These are phyloP conservation scores for Lactarius evosmus DNA, from an alignment of 768 basidiomycete genomes.

Conservation along the genomic window DNA sequence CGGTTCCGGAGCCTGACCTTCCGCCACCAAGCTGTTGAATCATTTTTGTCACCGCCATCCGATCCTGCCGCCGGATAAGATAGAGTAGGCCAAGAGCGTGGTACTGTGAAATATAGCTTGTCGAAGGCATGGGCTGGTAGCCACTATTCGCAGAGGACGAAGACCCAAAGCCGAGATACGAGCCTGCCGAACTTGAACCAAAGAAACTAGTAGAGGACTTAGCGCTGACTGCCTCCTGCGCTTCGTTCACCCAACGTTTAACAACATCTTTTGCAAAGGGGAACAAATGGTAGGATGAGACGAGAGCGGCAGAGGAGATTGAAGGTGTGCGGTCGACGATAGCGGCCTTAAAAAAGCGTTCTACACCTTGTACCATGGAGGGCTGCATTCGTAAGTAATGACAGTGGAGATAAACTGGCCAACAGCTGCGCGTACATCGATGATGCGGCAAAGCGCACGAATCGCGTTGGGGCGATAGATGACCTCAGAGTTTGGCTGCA, in stretches of 20 bases:
- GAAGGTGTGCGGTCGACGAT: slow-evolving; percentile 96
- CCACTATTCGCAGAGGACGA: slow-evolving; percentile 48
- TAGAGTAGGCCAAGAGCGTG: slow-evolving; percentile 93
- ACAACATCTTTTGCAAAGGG: slow-evolving; percentile 93
- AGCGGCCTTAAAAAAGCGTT: slow-evolving; percentile 98
- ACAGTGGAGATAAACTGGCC: slow-evolving; percentile 15
- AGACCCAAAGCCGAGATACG: slow-evolving; percentile 70
- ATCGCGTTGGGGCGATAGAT: slow-evolving; percentile 98
- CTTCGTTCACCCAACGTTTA: slow-evolving; percentile 99
- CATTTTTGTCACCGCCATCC: slow-evolving; percentile 99
- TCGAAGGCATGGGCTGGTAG: slow-evolving; percentile 78
- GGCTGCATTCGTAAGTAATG: slow-evolving; percentile 49
- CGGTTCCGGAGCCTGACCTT: slow-evolving; percentile 77
- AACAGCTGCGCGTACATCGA: slow-evolving; percentile 69
- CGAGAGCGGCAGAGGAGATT: slow-evolving; percentile 93
- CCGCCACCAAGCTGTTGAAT: slow-evolving; percentile 95
- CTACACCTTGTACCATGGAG: slow-evolving; percentile 99
- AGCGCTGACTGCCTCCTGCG: slow-evolving; percentile 91
- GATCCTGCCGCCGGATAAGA: slow-evolving; percentile 92
- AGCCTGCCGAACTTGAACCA: slow-evolving; percentile 41
- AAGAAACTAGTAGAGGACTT: slow-evolving; percentile 77
- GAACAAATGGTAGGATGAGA: slow-evolving; percentile 96
- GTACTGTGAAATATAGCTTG: slow-evolving; percentile 94
- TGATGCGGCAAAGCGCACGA: slow-evolving; percentile 91
- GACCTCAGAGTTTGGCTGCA: slow-evolving; percentile 98